Base-by-base conservation (phyloP, 1,139 yeast species). In the Kazachstania sp. region DNA sequence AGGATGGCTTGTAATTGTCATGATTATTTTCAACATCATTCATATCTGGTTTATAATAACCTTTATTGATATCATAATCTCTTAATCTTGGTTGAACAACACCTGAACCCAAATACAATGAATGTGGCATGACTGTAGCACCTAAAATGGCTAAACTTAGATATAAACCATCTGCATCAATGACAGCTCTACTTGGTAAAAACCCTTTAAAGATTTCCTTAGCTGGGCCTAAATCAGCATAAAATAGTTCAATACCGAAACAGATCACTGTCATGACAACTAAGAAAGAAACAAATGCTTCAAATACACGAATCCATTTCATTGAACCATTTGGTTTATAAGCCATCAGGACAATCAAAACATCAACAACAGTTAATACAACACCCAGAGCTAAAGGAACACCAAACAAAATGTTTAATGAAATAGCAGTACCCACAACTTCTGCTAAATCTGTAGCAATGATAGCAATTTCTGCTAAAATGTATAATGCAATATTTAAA, bases 51-150 rank as follows among this genome's bases (percentile, higher is more conserved):
- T 48, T 56, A 50, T 68, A 70, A 52, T 67, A 55, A 1, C 81
- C 80, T 50, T 78, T 68, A 37, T 69, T 71, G 11, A 73, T 66
- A 57, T 81, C 87, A 55, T 70, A 81, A 44, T 83, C 87, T 59
- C 79, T 79, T 50, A 81, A 67, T 56, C 94, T 71, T 15, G 90
- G 80, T 58, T 83, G 88, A 3, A 83, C 92, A 46, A 84, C 72
- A 5, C 86, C 86, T 0, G 88, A 81, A 1, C 92, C 92, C 48
- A 84, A 69, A 56, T 77, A 83, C 48, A 84, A 70, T 0, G 88
- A 81, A 59, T 83, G 92, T 2, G 94, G 92, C 94, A 84, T 84
- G 7, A 83, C 90, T 0, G 92, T 83, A 42, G 88, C 85, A 32
- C 94, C 94, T 18, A 83, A 77, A 49, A 83, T 83, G 7, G 87